These are phyloP conservation scores for Kodamaea laetipori DNA, from an alignment of 805 yeast species.

Conservation along the genomic window DNA sequence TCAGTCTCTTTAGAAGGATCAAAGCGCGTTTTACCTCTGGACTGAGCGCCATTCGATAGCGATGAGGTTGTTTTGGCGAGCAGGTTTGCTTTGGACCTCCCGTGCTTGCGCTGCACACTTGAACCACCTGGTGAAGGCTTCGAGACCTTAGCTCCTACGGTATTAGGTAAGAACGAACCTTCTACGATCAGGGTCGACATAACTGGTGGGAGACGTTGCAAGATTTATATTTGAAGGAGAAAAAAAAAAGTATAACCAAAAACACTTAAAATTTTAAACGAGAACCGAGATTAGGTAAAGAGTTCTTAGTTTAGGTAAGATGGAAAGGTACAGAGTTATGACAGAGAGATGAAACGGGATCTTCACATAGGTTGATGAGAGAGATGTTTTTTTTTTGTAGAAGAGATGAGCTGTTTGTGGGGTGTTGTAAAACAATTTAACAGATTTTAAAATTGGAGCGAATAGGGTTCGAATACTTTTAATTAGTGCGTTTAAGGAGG, in stretches of 20 bases:
- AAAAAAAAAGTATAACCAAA: conserved; percentile 1
- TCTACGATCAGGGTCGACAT: conserved; percentile 9
- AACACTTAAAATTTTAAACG: conserved; percentile 4
- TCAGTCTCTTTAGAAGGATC: background rate
- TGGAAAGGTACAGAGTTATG: too few relatives aligned
- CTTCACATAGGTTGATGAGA: too few relatives aligned
- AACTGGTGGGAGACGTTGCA: conserved; percentile 11
- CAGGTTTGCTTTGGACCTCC: background rate
- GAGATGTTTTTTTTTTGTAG: too few relatives aligned
- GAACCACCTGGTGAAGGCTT: background rate
- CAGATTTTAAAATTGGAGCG: too few relatives aligned
- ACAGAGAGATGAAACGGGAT: too few relatives aligned
- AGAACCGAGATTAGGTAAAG: too few relatives aligned
- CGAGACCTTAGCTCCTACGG: conserved; percentile 2
- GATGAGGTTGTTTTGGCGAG: background rate
- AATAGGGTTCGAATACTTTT: too few relatives aligned
- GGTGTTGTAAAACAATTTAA: too few relatives aligned
- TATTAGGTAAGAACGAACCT: background rate
- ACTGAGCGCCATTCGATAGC: background rate
- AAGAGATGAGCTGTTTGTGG: too few relatives aligned
- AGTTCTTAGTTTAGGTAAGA: too few relatives aligned
- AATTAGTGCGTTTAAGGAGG: too few relatives aligned
- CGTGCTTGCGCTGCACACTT: background rate
- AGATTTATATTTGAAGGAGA: background rate
- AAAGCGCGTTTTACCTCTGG: background rate